A percentile compares a stretch with the other conserved stretches of the same genome.
Conservation (phyloP, 2,329 filamentous ascomycete species). For the Daldinia sp. region DNA sequence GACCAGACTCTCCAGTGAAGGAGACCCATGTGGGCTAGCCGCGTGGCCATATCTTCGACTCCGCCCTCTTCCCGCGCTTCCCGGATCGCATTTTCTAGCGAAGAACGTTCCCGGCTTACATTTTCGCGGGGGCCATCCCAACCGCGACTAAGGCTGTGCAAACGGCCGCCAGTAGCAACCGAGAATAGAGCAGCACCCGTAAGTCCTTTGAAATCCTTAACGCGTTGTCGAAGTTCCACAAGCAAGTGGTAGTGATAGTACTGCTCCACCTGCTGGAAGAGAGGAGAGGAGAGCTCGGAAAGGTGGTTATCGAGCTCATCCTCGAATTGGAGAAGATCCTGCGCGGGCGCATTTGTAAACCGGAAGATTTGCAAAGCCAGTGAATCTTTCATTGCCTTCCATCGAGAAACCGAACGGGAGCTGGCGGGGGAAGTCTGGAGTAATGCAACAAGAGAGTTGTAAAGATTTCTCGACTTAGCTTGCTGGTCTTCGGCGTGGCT, state of each 20-base stretch:
- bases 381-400: slow-evolving; percentile 61
- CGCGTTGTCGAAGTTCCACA: slow-evolving; percentile 57
- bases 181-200: slow-evolving; percentile 64
- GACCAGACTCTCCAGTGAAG: slow-evolving; percentile 93
- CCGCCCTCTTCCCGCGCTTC: slow-evolving; percentile 61
- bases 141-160: slow-evolving; percentile 50
- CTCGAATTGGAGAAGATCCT: slow-evolving; percentile 59
- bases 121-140: slow-evolving; percentile 47
- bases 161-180: slow-evolving; percentile 61
- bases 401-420: slow-evolving; percentile 55
- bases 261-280: slow-evolving; percentile 59
- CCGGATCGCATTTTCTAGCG: slow-evolving; percentile 47
- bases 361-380: slow-evolving; percentile 67
- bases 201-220: slow-evolving; percentile 61
- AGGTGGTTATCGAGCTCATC: slow-evolving; percentile 57
- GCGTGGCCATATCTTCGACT: slow-evolving; percentile 74
- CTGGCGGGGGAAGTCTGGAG: slow-evolving; percentile 60
- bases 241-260: slow-evolving; percentile 60
- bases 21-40: slow-evolving; percentile 82
- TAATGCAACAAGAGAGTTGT: slow-evolving; percentile 62
- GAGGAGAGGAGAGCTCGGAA: slow-evolving; percentile 52
- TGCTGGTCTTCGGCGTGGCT: slow-evolving; percentile 52
- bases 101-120: slow-evolving; percentile 36
- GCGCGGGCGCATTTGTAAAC: slow-evolving; percentile 59
- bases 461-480: slow-evolving; percentile 57